phyloP scores from a whole-genome alignment of 768 basidiomycete genomes.

The Lactarius hengduanensis region DNA sequence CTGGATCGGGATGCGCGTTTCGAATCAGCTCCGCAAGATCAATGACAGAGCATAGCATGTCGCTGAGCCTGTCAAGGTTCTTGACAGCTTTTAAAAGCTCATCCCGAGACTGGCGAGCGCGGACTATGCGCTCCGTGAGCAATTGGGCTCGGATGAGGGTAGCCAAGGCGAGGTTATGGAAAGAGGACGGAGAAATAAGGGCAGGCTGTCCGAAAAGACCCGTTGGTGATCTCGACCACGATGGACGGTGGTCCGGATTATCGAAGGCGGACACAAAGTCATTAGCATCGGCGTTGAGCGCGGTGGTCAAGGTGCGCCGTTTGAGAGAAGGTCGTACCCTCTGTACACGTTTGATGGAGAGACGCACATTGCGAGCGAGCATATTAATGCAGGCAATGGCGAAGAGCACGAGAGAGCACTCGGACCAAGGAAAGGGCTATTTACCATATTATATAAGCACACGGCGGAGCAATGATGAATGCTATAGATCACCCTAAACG shows the following conservation, averaged over 20 bases:
- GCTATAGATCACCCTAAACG: neutral
- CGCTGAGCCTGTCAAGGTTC: slow-evolving; percentile 94
- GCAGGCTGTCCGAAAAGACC: slow-evolving; percentile 85
- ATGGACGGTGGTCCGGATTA: slow-evolving; percentile 47
- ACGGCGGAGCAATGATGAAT: neutral
- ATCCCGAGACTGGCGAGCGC: slow-evolving; percentile 63
- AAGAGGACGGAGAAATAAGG: slow-evolving; percentile 65
- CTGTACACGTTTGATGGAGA: slow-evolving; percentile 16
- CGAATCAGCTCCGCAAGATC: slow-evolving; percentile 93
- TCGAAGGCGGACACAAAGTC: slow-evolving; percentile 72
- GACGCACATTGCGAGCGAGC: slow-evolving; percentile 29
- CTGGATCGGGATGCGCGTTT: slow-evolving; percentile 85
- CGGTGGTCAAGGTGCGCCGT: slow-evolving; percentile 28
- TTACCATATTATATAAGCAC: neutral
- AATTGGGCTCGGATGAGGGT: slow-evolving; percentile 79
- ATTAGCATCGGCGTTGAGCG: slow-evolving; percentile 43
- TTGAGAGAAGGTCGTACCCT: slow-evolving; percentile 1
- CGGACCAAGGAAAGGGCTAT: neutral
- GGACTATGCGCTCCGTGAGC: slow-evolving; percentile 80
- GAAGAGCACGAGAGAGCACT: neutral
- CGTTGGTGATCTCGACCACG: slow-evolving; percentile 51
- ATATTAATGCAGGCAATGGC: slow-evolving; percentile 20
- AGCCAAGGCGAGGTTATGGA: slow-evolving; percentile 71
- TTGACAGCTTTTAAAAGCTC: slow-evolving; percentile 89
- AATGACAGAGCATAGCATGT: slow-evolving; percentile 93